Conservation (phyloP, 2,329 filamentous ascomycete genomes). For the Elsinoe fawcettii region DNA sequence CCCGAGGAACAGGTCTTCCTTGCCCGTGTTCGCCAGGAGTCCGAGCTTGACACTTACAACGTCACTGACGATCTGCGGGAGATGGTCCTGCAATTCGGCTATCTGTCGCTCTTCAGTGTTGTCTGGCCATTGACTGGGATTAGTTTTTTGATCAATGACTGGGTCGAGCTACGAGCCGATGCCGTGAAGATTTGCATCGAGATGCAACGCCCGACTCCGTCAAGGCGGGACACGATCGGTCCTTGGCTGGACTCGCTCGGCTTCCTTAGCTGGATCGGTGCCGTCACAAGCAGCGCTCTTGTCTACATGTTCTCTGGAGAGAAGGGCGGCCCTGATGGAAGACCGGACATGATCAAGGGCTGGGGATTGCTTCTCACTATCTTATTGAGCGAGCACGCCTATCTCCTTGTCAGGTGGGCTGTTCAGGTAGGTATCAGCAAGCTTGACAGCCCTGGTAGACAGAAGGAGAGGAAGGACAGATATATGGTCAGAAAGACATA, state of each 20-base stretch:
- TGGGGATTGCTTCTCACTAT: constrained; percentile 79
- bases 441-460: constrained; percentile 75
- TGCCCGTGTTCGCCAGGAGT: constrained; percentile 71
- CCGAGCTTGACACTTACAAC: constrained; percentile 75
- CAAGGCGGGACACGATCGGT: constrained; percentile 86
- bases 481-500: constrained; percentile 73
- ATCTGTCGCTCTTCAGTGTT: constrained; percentile 82
- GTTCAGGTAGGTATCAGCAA: constrained; percentile 69
- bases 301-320: constrained; percentile 80
- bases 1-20: constrained; percentile 77
- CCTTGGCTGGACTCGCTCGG: constrained; percentile 81
- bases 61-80: constrained; percentile 86
- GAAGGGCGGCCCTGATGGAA: constrained; percentile 56
- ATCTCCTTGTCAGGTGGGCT: constrained; percentile 66
- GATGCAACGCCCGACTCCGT: constrained; percentile 81
- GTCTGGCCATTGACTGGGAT: constrained; percentile 90
- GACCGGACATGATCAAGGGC: constrained; percentile 61
- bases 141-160: constrained; percentile 90
- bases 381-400: constrained; percentile 81
- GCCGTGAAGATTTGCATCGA: constrained; percentile 89
- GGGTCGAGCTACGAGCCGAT: constrained; percentile 88
- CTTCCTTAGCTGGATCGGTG: constrained; percentile 91
- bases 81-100: constrained; percentile 79
- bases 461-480: constrained; percentile 75
- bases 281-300: constrained; percentile 75